These are phyloP conservation scores for Verbena officinalis DNA, from an alignment of 257 asterid genomes.

Conservation along the genomic window DNA sequence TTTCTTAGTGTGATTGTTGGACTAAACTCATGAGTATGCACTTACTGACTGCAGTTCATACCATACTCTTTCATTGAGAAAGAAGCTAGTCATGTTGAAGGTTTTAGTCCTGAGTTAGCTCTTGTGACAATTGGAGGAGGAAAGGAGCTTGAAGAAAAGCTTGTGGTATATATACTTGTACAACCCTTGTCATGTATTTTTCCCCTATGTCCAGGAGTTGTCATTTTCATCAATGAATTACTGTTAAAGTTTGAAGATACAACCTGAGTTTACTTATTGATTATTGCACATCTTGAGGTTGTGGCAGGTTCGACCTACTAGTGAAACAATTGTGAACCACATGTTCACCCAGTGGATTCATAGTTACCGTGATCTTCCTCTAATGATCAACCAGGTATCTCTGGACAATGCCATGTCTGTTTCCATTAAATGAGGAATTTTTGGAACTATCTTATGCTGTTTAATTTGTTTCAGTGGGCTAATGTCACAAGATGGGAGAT, in stretches of 20 bases:
- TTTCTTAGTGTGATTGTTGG: constrained; percentile 23
- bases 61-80: constrained; percentile 96
- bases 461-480: constrained; percentile 74
- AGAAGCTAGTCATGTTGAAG: constrained; percentile 99
- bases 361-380: constrained; percentile 98
- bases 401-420: constrained; percentile 19
- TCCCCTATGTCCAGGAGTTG: not conserved
- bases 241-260: constrained; percentile 31
- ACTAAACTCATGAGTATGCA: constrained; percentile 22
- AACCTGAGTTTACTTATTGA: constrained; percentile 63
- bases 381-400: constrained; percentile 94
- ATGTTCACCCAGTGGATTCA: constrained; percentile 99
- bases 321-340: constrained; percentile 99
- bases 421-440: constrained; percentile 11
- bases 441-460: constrained; percentile 8
- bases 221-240: constrained; percentile 24
- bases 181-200: constrained; percentile 13
- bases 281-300: constrained; percentile 76
- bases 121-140: constrained; percentile 98
- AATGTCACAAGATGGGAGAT: constrained; percentile 99
- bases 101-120: constrained; percentile 97
- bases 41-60: constrained; percentile 62
- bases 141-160: constrained; percentile 99
- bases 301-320: constrained; percentile 99
- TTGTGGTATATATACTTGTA: constrained; percentile 69